These are phyloP conservation scores for Heterobasidion occidentale DNA, from an alignment of 1,284 basidiomycete species.

Conservation along the genomic window DNA sequence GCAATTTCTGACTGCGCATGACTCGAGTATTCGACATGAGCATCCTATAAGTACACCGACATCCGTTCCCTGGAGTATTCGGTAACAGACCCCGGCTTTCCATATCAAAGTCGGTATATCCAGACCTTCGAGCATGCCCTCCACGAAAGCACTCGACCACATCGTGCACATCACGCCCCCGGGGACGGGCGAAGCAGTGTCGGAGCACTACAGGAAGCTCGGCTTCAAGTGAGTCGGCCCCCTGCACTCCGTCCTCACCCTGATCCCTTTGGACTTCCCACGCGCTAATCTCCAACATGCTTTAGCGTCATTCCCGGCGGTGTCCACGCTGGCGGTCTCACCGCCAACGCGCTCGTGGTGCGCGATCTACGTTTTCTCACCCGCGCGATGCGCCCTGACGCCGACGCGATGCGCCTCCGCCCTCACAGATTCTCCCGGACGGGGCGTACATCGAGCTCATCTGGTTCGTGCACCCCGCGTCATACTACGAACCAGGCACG, in stretches of 20 bases:
- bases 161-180: slow-evolving; percentile 63
- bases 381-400: not conserved
- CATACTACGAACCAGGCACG: slow-evolving; percentile 41
- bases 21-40: too few relatives aligned
- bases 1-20: too few relatives aligned
- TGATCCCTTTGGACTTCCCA: not conserved
- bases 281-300: not conserved
- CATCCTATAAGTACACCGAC: too few relatives aligned
- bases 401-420: not conserved
- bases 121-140: slow-evolving; percentile 10
- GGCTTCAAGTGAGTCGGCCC: slow-evolving; percentile 49
- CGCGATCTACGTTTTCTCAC: slow-evolving; percentile 7
- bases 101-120: too few relatives aligned
- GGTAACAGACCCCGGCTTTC: too few relatives aligned
- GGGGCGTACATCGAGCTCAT: slow-evolving; percentile 64
- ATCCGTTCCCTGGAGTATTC: too few relatives aligned
- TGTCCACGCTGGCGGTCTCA: slow-evolving; percentile 51
- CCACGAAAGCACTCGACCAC: slow-evolving; percentile 53
- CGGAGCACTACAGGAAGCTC: slow-evolving; percentile 44
- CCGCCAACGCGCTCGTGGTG: slow-evolving; percentile 59
- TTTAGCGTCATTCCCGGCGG: slow-evolving; percentile 56
- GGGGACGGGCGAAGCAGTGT: slow-evolving; percentile 41
- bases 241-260: not conserved
- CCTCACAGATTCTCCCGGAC: slow-evolving; percentile 43
- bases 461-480: slow-evolving; percentile 46